A percentile compares a stretch with the other conserved stretches of the same genome.
These are phyloP conservation scores for Torrubiellomyces zombiae DNA, from an alignment of 2,329 filamentous ascomycete species.

Conservation along the genomic window DNA sequence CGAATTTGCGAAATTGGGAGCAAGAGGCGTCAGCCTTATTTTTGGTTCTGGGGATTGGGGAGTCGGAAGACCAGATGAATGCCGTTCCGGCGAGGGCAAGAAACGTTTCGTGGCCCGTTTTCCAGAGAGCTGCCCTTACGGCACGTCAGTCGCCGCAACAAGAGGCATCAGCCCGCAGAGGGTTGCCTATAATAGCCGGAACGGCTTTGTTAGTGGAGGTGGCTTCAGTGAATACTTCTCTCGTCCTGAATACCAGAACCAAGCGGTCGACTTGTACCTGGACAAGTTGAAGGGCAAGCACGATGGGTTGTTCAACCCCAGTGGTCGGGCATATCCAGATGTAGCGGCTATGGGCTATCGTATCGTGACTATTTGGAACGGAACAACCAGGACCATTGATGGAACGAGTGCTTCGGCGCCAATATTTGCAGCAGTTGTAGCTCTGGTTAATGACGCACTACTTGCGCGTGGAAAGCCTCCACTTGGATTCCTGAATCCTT, in stretches of 20 bases:
- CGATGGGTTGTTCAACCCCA: conserved; percentile 1
- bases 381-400: not conserved
- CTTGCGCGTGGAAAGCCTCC: conserved; percentile 1
- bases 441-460: conserved; percentile 3
- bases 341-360: conserved; percentile 1
- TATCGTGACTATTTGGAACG: not conserved
- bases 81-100: no score
- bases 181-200: no score
- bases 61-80: no score
- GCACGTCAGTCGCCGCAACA: no score
- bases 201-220: no score
- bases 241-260: conserved; percentile 2
- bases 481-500: conserved; percentile 4
- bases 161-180: no score
- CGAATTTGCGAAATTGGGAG: no score
- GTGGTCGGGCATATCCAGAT: conserved; percentile 2
- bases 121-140: no score
- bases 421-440: conserved; percentile 2
- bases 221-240: conserved; percentile 3
- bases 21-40: no score
- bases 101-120: no score
- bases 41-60: no score
- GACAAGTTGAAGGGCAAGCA: conserved; percentile 2
- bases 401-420: conserved; percentile 4
- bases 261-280: conserved; percentile 1